These are phyloP conservation scores for Aquanectria penicillioides DNA, from an alignment of 2,329 filamentous ascomycete genomes.

Conservation along the genomic window DNA sequence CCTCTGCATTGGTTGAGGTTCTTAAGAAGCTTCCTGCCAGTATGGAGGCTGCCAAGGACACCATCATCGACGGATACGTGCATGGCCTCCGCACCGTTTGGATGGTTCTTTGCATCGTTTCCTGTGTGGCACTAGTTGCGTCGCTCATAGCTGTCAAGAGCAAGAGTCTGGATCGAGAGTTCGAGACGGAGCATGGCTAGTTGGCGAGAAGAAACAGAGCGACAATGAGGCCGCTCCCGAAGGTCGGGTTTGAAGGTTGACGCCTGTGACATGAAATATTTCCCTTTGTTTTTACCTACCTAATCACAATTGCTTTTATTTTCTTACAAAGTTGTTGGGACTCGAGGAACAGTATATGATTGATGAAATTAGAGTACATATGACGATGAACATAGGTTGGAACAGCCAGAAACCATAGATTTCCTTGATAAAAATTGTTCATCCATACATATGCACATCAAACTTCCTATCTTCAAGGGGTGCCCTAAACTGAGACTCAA, in stretches of 20 bases:
- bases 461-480: too few relatives aligned
- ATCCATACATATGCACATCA: too few relatives aligned
- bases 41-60: slow-evolving; percentile 30
- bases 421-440: too few relatives aligned
- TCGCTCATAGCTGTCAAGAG: slow-evolving; percentile 28
- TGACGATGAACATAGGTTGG: too few relatives aligned
- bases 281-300: too few relatives aligned
- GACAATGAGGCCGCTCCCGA: slow-evolving; percentile 7
- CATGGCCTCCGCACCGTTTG: slow-evolving; percentile 47
- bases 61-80: slow-evolving; percentile 46
- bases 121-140: slow-evolving; percentile 33
- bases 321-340: too few relatives aligned
- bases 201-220: neutral
- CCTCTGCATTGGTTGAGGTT: slow-evolving; percentile 64
- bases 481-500: too few relatives aligned
- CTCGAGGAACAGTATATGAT: too few relatives aligned
- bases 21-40: slow-evolving; percentile 52
- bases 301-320: too few relatives aligned
- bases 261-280: too few relatives aligned
- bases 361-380: too few relatives aligned
- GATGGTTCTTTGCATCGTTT: slow-evolving; percentile 44
- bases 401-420: too few relatives aligned
- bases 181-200: slow-evolving; percentile 36
- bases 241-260: slow-evolving; percentile 20
- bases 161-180: slow-evolving; percentile 35